Conservation (phyloP, 176 grass and related monocot genomes). For the Oryza glaberrima region DNA sequence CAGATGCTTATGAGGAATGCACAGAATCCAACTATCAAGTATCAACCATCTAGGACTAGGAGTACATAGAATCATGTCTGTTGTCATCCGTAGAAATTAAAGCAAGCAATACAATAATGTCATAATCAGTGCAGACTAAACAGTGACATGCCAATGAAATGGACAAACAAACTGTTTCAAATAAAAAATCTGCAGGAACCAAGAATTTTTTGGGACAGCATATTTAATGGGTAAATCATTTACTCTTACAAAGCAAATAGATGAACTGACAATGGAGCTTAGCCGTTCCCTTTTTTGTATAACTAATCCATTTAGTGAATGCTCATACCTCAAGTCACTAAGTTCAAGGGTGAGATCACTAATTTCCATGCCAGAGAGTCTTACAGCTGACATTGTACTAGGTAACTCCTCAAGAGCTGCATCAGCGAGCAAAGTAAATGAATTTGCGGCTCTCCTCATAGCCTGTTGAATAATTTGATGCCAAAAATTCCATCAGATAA, state of each 20-base stretch:
- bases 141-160: background rate
- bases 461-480: conserved; percentile 51
- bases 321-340: conserved; percentile 77
- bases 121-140: background rate
- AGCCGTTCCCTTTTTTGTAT: background rate
- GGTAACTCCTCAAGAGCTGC: conserved; percentile 70
- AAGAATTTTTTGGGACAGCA: background rate
- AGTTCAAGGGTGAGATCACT: conserved; percentile 87
- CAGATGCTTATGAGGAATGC: background rate
- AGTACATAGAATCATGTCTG: background rate
- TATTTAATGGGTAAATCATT: conserved; percentile 11
- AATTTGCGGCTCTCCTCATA: conserved; percentile 75
- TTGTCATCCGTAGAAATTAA: background rate
- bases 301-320: background rate
- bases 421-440: conserved; percentile 72
- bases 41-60: background rate
- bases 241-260: background rate
- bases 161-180: background rate
- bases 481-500: background rate
- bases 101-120: conserved; percentile 9
- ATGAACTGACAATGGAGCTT: conserved; percentile 1
- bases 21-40: background rate
- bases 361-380: conserved; percentile 79
- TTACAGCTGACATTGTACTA: conserved; percentile 71
- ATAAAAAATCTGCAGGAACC: background rate